A percentile compares a stretch with the other conserved stretches of the same genome.
These are phyloP conservation scores for Panicum virgatum DNA, from an alignment of 202 grass and related monocot genomes.

Conservation along the genomic window DNA sequence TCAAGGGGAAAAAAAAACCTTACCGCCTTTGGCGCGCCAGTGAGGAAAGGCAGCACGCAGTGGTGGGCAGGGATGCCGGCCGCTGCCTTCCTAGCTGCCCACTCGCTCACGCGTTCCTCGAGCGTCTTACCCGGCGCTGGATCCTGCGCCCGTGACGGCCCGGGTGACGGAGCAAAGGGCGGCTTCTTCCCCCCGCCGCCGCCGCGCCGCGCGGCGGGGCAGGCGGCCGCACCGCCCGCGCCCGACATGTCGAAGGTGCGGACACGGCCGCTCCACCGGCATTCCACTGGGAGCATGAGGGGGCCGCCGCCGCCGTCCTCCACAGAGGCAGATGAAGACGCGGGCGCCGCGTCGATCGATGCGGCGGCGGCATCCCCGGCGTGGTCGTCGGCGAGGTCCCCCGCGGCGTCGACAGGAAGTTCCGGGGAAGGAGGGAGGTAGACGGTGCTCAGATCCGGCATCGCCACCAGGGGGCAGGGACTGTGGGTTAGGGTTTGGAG, in stretches of 20 bases:
- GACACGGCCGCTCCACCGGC: constrained; percentile 31
- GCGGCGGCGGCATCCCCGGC: constrained; percentile 10
- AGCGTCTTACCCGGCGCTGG: constrained; percentile 25
- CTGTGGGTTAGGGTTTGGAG: constrained; percentile 40
- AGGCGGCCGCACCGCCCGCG: constrained; percentile 13
- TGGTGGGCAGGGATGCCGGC: constrained; percentile 44
- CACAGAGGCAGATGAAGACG: not conserved
- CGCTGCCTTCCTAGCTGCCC: constrained; percentile 68
- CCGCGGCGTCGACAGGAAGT: not conserved
- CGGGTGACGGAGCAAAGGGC: not conserved
- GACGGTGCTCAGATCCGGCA: constrained; percentile 57
- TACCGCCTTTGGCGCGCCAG: constrained; percentile 65
- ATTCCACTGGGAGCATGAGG: constrained; percentile 17
- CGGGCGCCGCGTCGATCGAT: not conserved
- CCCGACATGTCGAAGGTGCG: constrained; percentile 25
- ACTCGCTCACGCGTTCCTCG: constrained; percentile 53
- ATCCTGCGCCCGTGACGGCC: not conserved
- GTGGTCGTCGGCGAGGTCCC: not conserved
- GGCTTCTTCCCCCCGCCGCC: constrained; percentile 39
- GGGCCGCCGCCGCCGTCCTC: not conserved
- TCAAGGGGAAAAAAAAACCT: constrained; percentile 37
- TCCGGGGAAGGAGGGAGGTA: constrained; percentile 18
- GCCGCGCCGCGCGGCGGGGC: constrained; percentile 21
- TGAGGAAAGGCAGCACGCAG: constrained; percentile 80
- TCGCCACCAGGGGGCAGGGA: constrained; percentile 5